Percentiles rank a stretch among this genome's conserved stretches.
Evolutionary conservation across 2,329 filamentous ascomycete genomes (phyloP).

Genomic region (Ustilaginoidea virens): DNA sequence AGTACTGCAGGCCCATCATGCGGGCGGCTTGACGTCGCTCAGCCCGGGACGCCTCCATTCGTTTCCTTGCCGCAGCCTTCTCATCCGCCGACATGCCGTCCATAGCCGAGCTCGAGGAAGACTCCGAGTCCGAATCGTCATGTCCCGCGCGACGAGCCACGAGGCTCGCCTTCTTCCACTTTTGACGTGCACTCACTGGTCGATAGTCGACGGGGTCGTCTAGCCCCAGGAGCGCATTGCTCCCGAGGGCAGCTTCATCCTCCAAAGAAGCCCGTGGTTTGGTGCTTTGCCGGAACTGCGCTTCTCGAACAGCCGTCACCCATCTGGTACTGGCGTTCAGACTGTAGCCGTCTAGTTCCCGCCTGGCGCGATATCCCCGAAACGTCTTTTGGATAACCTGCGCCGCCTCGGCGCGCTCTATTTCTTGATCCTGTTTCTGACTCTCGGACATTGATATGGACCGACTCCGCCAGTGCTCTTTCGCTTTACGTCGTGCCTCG

Average conservation of each 20-base stretch:
- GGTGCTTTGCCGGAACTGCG: slow-evolving; percentile 35
- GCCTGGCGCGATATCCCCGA: slow-evolving; percentile 57
- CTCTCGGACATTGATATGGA: slow-evolving; percentile 11
- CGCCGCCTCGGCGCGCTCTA: slow-evolving; percentile 29
- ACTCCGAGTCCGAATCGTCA: slow-evolving; percentile 39
- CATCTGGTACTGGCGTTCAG: slow-evolving; percentile 57
- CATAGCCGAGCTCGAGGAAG: slow-evolving; percentile 29
- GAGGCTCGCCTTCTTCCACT: slow-evolving; percentile 61
- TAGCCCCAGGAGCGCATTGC: slow-evolving; percentile 5
- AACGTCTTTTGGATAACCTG: slow-evolving; percentile 55
- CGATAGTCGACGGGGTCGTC: slow-evolving; percentile 8
- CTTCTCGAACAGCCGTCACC: slow-evolving; percentile 48
- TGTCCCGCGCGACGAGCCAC: slow-evolving; percentile 59
- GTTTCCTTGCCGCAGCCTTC: slow-evolving; percentile 22
- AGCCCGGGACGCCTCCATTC: slow-evolving; percentile 32
- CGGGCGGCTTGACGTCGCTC: slow-evolving; percentile 51
- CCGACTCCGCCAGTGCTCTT: slow-evolving; percentile 16
- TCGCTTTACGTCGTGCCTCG: slow-evolving; percentile 25
- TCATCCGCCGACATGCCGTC: slow-evolving; percentile 18
- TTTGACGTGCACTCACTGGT: slow-evolving; percentile 35
- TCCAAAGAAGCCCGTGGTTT: slow-evolving; percentile 23
- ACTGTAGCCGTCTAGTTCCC: slow-evolving; percentile 53
- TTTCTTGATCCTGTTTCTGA: slow-evolving; percentile 1
- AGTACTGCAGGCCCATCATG: slow-evolving; percentile 77
- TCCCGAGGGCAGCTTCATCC: slow-evolving; percentile 3